Conservation (phyloP, 1,284 basidiomycete genomes). For the Schizopora paradoxa region DNA sequence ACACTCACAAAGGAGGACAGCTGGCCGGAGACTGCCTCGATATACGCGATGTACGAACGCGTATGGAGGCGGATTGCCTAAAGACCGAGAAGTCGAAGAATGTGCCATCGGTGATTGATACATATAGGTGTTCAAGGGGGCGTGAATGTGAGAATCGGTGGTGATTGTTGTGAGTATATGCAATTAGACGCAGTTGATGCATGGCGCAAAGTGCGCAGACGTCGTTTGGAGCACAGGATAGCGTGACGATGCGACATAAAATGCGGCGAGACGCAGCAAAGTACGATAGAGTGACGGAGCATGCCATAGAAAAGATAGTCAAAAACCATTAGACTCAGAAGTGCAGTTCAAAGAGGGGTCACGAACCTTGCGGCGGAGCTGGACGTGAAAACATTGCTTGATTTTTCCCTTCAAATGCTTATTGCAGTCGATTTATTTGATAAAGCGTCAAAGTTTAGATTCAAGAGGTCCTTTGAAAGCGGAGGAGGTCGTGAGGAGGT, state of each 20-base stretch:
- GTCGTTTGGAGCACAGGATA: too few species aligned
- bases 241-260: too few species aligned
- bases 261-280: background rate
- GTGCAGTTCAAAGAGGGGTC: background rate
- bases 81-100: background rate
- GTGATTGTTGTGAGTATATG: too few species aligned
- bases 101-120: background rate
- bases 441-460: too few species aligned
- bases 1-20: conserved; percentile 49
- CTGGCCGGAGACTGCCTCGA: conserved; percentile 48
- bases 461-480: too few species aligned
- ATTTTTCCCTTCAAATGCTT: too few species aligned
- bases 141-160: too few species aligned
- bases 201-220: too few species aligned
- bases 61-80: conserved; percentile 53
- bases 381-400: conserved; percentile 7
- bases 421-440: too few species aligned
- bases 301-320: background rate
- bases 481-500: too few species aligned
- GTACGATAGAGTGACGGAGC: background rate
- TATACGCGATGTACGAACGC: conserved; percentile 53
- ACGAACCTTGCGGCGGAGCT: conserved; percentile 17
- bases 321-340: background rate
- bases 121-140: too few species aligned
- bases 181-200: too few species aligned